Base-by-base conservation (phyloP, 108 stramenopile species). In the Fragilaria crotonensis region DNA sequence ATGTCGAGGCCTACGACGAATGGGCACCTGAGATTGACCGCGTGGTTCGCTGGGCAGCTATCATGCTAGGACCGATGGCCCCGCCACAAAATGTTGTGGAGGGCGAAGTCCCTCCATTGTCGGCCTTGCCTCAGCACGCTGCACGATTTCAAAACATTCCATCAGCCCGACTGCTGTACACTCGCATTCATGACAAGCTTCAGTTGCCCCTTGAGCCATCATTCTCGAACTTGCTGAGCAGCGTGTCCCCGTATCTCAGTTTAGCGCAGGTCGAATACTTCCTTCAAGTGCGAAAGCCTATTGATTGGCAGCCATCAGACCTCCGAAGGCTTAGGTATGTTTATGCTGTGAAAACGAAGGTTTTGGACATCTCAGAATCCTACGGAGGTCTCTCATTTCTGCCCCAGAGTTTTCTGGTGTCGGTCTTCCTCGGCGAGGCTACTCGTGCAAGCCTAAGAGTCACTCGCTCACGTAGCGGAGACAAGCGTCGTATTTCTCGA, bases 321-420 rank as follows among this genome's bases (percentile, higher is more conserved):
- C 62, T 90, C 50, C 73, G 88, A 51, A 58, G 93, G 52, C 64
- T 94, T 32, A 79, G 87, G 18, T 94, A 94, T 56, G 88, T 94
- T 11, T 86, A 83, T 73, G 77, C 87, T 48, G 68, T 90, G 46
- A 94, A 94, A 60, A 78, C 81, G 65, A 90, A 86, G 49, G 93
- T 94, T 14, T 68, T 83, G 30, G 89, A 94, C 20, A 90, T 94
- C 4, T 83, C 87, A 26, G 93, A 94, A 61, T 80, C 73, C 33
- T 94, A 94, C 46, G 93, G 93, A 20, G 93, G 93, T 21, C 61
- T 94, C 2, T 83, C 80, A 5, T 94, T 94, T 60, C 61, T 94
- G 60, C 93, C 93, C 1, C 93, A 94, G 56, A 81, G 79, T 56
- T 94, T 94, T 62, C 84, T 94, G 46, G 84, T 94, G 3, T 88